Base-by-base conservation (phyloP, 116 monocot genomes). In the Dioscorea cayenensis region DNA sequence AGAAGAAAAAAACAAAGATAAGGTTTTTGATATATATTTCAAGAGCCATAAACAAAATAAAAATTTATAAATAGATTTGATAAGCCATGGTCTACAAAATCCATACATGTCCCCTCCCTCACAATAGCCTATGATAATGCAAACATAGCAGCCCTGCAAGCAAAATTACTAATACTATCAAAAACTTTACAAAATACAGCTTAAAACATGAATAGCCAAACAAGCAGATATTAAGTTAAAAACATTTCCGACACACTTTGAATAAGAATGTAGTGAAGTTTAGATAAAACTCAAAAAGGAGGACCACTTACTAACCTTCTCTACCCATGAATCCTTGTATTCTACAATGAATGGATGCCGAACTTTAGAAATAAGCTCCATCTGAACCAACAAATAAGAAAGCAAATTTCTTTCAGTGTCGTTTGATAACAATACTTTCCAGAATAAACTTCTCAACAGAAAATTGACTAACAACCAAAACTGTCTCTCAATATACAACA, bases 291-390 rank as follows among this genome's bases (percentile, higher is more conserved):
- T 43, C 43, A 43, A 43, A 43, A 43, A 6, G 11, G 6, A 43
- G 43, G 43, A 12, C 43, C 11, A 7, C 11, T 43, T 12, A 43
- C 55, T 18, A 17, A 86, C 86, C 86, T 86, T 90, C 66, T 90
- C 99, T 3, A 99, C 99, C 99, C 99, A 99, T 36, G 99, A 99
- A 84, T 99, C 99, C 75, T 91, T 99, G 74, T 99, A 99, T 52
- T 99, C 91, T 69, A 99, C 99, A 66, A 94, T 99, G 60, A 84
- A 99, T 38, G 99, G 94, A 68, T 99, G 94, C 29, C 70, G 72
- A 7, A 91, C 91, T 81, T 86, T 94, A 66, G 99, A 85, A 77
- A 96, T 96, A 48, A 96, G 92, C 71, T 96, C 90, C 95, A 96
- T 96, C 95, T 95, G 73, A 16, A 69, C 19, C 73, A 71, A 27